These are phyloP conservation scores for Pyrenophora graminea DNA, from an alignment of 2,329 filamentous ascomycete genomes.

Conservation along the genomic window DNA sequence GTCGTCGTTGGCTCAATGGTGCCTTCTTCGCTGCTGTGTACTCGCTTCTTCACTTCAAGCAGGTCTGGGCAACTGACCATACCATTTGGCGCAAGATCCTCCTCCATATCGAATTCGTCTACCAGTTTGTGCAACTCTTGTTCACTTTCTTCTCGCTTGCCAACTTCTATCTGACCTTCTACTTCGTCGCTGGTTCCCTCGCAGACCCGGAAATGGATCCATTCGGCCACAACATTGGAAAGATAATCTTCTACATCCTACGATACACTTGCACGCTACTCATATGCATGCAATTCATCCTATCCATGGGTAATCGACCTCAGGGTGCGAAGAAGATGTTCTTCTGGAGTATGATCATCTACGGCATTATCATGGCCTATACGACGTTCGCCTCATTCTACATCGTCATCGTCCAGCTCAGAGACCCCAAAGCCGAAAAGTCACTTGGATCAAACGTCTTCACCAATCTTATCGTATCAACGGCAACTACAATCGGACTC, in stretches of 20 bases:
- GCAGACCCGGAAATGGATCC: constrained; percentile 80
- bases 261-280: constrained; percentile 84
- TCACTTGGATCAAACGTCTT: constrained; percentile 83
- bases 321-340: constrained; percentile 95
- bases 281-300: constrained; percentile 93
- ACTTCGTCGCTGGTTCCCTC: constrained; percentile 92
- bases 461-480: constrained; percentile 90
- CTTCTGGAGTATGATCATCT: constrained; percentile 84
- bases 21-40: constrained; percentile 99
- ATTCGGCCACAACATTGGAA: constrained; percentile 84
- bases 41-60: constrained; percentile 90
- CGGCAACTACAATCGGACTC: constrained; percentile 84
- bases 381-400: constrained; percentile 88
- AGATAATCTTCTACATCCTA: constrained; percentile 82
- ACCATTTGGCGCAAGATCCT: constrained; percentile 85
- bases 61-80: constrained; percentile 93
- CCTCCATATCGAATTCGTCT: constrained; percentile 92
- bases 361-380: constrained; percentile 92
- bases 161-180: constrained; percentile 99
- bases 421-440: constrained; percentile 55
- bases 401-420: constrained; percentile 83
- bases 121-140: constrained; percentile 87
- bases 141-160: constrained; percentile 98
- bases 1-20: constrained; percentile 95
- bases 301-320: constrained; percentile 93